Evolutionary conservation across 177 flowering plant genomes (phyloP), one percentile per base, ranked within the genome.

Genomic region (Vitis hybrid): DNA sequence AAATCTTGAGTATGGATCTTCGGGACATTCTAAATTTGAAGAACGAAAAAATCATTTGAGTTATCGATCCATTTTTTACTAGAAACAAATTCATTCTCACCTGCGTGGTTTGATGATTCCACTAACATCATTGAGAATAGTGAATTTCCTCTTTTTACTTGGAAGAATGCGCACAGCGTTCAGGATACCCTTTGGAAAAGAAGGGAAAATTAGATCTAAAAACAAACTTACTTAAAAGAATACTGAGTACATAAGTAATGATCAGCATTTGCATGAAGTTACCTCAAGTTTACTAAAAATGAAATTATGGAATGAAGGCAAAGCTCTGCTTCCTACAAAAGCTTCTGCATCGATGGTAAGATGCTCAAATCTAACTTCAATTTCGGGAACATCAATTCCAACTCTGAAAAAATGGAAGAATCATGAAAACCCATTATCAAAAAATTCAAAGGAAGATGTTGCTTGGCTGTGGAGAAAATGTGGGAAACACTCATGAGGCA

Each of bases 331-430:
- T 56, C 89, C 89, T 10, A 74, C 79, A 73, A 77, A 73, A 32
- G 71, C 80, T 62, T 81, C 82, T n/a, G 86, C 86, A 14, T 74
- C 81, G 13, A 87, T 50, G 13, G 70, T 84, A 50, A 86, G 58
- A 73, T 86, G 59, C 81, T 85, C 82, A 60, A 70, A 85, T 63
- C 86, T 68, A 40, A 87, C 85, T 79, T 87, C 91, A 19, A 87
- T 82, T 10, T 83, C 82, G 7, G 88, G 89, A 72, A 77, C 45
- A 11, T 83, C 84, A 68, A 87, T 78, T 30, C 89, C 89, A 71
- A 87, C 91, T 64, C 91, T 87, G 68, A n/a, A 65, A 7, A 50
- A 40, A 64, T 40, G 4, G 34, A 14, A 62, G 10, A 17, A 49
- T 56, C 40, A 32, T 2, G 40, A 32, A 32, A 32, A 32, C 40